phyloP scores from a whole-genome alignment of 352 stramenopile genomes.

The Phytophthora podocarpi region DNA sequence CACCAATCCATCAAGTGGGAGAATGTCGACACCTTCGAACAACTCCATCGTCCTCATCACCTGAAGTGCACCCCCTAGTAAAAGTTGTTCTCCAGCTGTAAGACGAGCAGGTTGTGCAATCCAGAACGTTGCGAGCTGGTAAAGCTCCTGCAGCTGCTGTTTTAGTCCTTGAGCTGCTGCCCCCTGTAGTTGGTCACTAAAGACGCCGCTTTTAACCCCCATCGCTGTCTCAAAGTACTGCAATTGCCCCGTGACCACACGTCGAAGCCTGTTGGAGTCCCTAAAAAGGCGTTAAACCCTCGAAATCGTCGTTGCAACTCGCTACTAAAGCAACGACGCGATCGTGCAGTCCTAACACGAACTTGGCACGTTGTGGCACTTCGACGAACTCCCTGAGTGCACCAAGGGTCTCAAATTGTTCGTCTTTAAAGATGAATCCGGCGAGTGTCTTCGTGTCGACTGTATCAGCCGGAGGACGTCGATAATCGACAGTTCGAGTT shows the following conservation, averaged over 20 bases:
- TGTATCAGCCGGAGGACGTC: slow-evolving; percentile 15
- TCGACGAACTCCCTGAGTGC: slow-evolving; percentile 16
- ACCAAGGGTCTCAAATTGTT: slow-evolving; percentile 1
- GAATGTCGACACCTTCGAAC: slow-evolving; percentile 1
- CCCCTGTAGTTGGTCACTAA: not conserved
- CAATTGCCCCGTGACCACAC: slow-evolving; percentile 2
- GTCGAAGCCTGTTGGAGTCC: too few species aligned
- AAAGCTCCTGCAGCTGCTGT: slow-evolving; percentile 13
- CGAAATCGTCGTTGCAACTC: not conserved
- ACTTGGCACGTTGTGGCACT: slow-evolving; percentile 29
- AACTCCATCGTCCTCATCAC: slow-evolving; percentile 9
- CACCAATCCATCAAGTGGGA: slow-evolving; percentile 14
- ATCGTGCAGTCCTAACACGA: slow-evolving; percentile 27
- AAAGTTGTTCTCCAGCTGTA: slow-evolving; percentile 11
- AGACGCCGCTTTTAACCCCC: not conserved
- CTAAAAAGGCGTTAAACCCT: too few species aligned
- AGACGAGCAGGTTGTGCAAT: slow-evolving; percentile 15
- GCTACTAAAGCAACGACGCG: slow-evolving; percentile 19
- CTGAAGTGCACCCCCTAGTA: not conserved
- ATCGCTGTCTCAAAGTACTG: slow-evolving; percentile 9
- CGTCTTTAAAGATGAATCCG: not conserved
- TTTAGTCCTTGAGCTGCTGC: not conserved
- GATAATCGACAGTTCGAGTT: slow-evolving; percentile 12
- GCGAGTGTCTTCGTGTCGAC: not conserved
- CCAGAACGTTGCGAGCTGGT: slow-evolving; percentile 19